Evolutionary conservation across 164 flowering plant species (phyloP), one percentile per base, ranked within the genome.

Genomic region (Piper betle): DNA sequence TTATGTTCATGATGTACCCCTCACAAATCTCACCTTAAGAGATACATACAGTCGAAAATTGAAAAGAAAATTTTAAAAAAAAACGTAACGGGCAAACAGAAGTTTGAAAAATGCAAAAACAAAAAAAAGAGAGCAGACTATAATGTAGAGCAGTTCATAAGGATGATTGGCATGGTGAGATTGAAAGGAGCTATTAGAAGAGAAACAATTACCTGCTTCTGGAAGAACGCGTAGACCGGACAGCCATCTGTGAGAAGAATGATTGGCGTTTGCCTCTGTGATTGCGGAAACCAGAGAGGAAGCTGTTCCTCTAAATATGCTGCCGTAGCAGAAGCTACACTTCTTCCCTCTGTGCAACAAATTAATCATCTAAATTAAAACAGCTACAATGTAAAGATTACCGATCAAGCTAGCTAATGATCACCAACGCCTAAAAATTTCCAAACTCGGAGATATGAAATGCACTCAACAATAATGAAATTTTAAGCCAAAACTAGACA

Each of bases 221-320:
- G 99, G 92, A 66, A 90, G 77, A 33, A 84, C 88, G 62, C 90
- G 77, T 18, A 74, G 78, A 62, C 86, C 83, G 58, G 95, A 74
- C 66, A 85, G 53, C 96, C 97, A 94, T 59, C 72, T 75, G 38
- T 76, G 69, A 37, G 81, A 69, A 10, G 80, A 77, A 78, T 70
- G 82, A 61, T 60, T 72, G 12, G 84, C 79, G 57, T 70, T 73
- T 12, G 72, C 65, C 52, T 77, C 75, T 40, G 77, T 79, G 66
- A 56, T 69, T 62, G 61, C 68, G 18, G 92, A 79, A 57, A 85
- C 79, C 40, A 79, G 50, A 50, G 77, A 62, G 17, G 87, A 78
- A 55, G 57, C 64, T 64, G 66, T 78, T 64, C 80, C 86, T 57
- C 78, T 81, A 53, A 78, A 63, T 37, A 64, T 61, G 84, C 77